phyloP scores from a whole-genome alignment of 2,329 filamentous ascomycete species.

The Zarea fungicola region DNA sequence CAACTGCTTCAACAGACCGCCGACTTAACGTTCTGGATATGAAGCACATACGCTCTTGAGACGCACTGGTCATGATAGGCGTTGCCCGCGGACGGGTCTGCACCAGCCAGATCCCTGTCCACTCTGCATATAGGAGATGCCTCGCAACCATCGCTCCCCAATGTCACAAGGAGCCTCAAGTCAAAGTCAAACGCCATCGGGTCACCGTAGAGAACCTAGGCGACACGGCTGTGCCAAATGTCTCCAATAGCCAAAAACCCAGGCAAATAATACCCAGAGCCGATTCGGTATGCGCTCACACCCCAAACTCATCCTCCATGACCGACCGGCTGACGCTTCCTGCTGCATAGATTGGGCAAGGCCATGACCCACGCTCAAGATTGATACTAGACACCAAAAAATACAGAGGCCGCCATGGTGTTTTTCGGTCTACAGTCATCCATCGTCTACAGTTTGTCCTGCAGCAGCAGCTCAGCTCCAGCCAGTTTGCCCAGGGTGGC shows the following conservation, averaged over 20 bases:
- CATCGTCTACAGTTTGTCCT: constrained; percentile 33
- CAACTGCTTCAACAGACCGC: neutral
- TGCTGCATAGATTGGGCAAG: constrained; percentile 24
- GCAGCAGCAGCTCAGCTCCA: constrained; percentile 19
- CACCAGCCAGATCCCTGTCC: neutral
- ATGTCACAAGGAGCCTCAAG: neutral
- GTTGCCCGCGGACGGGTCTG: constrained; percentile 8
- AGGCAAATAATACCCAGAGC: constrained; percentile 12
- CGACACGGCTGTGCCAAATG: neutral
- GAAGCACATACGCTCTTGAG: constrained; percentile 4
- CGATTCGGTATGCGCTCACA: constrained; percentile 23
- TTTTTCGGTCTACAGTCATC: constrained; percentile 31
- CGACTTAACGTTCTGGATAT: neutral
- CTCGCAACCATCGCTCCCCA: neutral
- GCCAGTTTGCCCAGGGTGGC: constrained; percentile 22
- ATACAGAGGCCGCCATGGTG: constrained; percentile 24
- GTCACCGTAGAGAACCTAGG: neutral
- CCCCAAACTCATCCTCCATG: neutral
- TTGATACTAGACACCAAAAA: constrained; percentile 23
- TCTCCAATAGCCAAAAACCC: neutral
- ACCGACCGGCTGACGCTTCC: no score
- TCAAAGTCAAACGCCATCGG: neutral
- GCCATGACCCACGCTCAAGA: constrained; percentile 30
- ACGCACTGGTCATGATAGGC: constrained; percentile 3
- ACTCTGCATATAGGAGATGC: neutral